Evolutionary conservation across 139 green algal genomes (phyloP), one percentile per base, ranked within the genome.

Genomic region (Gonium pectorale): DNA sequence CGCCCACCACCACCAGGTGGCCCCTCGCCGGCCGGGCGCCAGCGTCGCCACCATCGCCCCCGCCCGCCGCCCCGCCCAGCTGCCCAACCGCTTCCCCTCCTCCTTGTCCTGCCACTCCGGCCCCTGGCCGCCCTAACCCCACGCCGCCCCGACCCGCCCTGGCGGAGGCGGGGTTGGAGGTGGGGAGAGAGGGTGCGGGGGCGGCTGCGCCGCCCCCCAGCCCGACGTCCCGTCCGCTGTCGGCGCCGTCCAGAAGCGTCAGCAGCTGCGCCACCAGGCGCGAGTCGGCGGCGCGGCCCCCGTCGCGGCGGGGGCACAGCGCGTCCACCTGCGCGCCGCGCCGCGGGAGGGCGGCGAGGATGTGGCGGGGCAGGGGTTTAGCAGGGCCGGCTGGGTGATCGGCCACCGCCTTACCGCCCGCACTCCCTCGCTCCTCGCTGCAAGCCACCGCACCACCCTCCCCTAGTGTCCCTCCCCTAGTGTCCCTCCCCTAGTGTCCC

Each of bases 211-310:
- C 67, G 52, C 37, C n/a, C n/a, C n/a, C n/a, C 41, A 41, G 81
- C 5, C 64, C 41, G 9, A 69, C 72, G 54, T 67, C 72, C 9
- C 70, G 11, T 51, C 72, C 52, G 21, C 46, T 79, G 49, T 56
- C 83, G 5, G 90, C 87, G 5, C 91, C 94, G 70, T 99, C 97
- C 72, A 99, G 87, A 27, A 99, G 92, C 2, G 97, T 99, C 11
- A 99, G 93, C 74, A 99, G 90, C 89, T 99, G 97, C 7, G 95
- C 95, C 13, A 98, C 97, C 3, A 99, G 88, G 0, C 96, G 87
- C 19, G 93, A 88, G 64, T 99, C 96, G 54, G 97, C 94, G 60
- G 90, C 89, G 13, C 86, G 67, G 17, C 83, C 56, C n/a, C 79
- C 72, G 43, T 91, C 86, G 26, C 97, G 91, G n/a, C 86, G 71